phyloP scores from a whole-genome alignment of 306 rosid species.

The Cucumis hystrix region DNA sequence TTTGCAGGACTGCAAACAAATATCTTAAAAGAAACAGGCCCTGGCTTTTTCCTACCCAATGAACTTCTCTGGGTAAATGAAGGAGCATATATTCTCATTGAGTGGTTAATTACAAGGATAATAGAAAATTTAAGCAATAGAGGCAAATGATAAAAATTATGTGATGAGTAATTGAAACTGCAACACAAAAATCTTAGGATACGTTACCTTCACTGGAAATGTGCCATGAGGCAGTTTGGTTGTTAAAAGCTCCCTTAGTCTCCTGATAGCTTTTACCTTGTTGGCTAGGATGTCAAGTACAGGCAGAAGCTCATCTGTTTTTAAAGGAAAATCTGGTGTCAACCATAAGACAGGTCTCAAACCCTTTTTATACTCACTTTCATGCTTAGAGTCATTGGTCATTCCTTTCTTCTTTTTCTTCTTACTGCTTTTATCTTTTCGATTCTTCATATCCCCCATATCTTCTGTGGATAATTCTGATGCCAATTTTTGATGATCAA shows the following conservation, averaged over 20 bases:
- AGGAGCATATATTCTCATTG: not conserved
- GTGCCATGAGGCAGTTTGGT: constrained; percentile 92
- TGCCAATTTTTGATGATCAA: constrained; percentile 55
- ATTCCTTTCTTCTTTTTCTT: constrained; percentile 84
- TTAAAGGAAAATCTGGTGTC: constrained; percentile 90
- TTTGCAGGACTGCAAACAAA: not conserved
- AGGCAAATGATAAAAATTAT: not conserved
- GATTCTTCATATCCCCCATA: constrained; percentile 50
- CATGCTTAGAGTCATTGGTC: constrained; percentile 55
- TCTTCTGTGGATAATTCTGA: constrained; percentile 60
- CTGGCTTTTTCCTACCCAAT: not conserved
- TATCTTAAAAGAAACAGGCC: not conserved
- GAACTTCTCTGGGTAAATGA: not conserved
- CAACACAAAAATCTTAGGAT: constrained; percentile 7
- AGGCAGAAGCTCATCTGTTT: constrained; percentile 97
- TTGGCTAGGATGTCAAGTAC: constrained; percentile 92
- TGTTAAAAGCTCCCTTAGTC: constrained; percentile 96
- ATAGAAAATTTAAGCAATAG: not conserved
- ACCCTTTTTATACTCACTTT: constrained; percentile 96
- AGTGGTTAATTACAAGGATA: not conserved
- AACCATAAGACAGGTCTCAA: constrained; percentile 97
- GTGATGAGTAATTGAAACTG: not conserved
- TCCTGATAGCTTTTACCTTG: constrained; percentile 91
- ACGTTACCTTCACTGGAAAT: constrained; percentile 93
- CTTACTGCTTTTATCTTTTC: constrained; percentile 65